phyloP scores from a whole-genome alignment of 768 basidiomycete species.

The Calocybe cyanea region DNA sequence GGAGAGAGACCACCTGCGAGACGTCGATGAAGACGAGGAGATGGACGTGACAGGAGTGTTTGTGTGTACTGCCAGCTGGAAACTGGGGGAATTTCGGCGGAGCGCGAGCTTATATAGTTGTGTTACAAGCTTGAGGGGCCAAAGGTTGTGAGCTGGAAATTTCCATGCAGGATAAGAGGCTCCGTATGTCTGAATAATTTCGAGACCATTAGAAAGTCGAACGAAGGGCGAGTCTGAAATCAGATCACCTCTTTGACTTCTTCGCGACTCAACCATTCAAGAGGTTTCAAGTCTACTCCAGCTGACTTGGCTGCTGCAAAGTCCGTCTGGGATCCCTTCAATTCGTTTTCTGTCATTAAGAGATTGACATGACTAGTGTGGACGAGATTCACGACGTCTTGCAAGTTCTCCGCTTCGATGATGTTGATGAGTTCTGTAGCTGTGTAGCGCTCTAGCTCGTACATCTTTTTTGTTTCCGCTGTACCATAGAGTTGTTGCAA shows the following conservation, averaged over 20 bases:
- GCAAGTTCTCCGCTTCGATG: constrained; percentile 39
- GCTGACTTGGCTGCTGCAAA: constrained; percentile 50
- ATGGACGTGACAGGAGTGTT: constrained; percentile 64
- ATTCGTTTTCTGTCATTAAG: constrained; percentile 44
- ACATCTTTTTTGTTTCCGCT: constrained; percentile 51
- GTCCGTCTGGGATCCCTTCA: constrained; percentile 34
- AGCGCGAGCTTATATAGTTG: constrained; percentile 48
- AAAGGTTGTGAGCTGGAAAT: constrained; percentile 60
- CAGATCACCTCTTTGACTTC: constrained; percentile 44
- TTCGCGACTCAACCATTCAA: constrained; percentile 43
- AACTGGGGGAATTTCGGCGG: constrained; percentile 19
- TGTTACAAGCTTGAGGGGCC: constrained; percentile 80
- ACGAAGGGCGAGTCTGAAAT: background rate
- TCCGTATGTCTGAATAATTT: constrained; percentile 33
- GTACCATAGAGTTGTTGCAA: constrained; percentile 38
- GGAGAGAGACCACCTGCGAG: constrained; percentile 46
- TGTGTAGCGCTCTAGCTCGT: constrained; percentile 57
- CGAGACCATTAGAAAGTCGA: background rate
- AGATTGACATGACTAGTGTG: constrained; percentile 50
- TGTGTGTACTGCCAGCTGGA: constrained; percentile 62
- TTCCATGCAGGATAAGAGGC: constrained; percentile 49
- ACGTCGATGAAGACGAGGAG: constrained; percentile 7
- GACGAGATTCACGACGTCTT: constrained; percentile 57
- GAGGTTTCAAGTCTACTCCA: constrained; percentile 41
- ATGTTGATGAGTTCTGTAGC: constrained; percentile 43